phyloP scores from a whole-genome alignment of 139 green algal species.

The Volvox reticuliferus region DNA sequence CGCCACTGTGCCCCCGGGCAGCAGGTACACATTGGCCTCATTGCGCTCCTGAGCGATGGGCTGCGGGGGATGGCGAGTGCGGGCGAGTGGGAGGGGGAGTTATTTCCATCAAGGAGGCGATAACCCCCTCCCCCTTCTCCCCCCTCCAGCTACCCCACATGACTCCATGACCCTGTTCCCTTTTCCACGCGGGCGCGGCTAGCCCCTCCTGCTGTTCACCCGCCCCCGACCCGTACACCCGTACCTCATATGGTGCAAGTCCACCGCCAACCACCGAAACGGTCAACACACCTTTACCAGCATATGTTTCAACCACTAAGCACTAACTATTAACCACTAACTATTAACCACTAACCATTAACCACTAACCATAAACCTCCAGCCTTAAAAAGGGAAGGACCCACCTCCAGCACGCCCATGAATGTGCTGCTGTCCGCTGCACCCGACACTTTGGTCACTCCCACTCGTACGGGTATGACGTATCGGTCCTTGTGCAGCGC shows the following conservation, averaged over 20 bases:
- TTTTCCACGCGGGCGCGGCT: no score
- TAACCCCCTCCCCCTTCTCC: no score
- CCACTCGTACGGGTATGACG: conserved; percentile 50
- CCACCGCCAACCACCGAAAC: neutral
- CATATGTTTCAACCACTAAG: neutral
- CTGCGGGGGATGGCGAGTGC: neutral
- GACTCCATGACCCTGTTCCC: no score
- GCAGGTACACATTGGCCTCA: conserved; percentile 42
- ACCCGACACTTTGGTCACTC: conserved; percentile 47
- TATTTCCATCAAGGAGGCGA: no score
- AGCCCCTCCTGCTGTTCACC: no score
- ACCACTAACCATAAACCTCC: neutral
- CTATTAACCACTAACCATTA: neutral
- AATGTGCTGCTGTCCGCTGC: conserved; percentile 22
- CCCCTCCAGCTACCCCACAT: no score
- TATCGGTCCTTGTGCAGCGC: conserved; percentile 68
- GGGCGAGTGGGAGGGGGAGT: neutral
- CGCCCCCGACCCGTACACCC: neutral
- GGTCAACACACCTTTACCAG: no score
- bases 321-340: neutral
- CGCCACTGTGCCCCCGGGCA: conserved; percentile 34
- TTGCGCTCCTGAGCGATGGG: conserved; percentile 15
- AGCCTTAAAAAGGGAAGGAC: neutral
- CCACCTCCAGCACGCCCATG: conserved; percentile 47
- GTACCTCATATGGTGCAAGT: no score